Evolutionary conservation across 352 stramenopile species (phyloP).

Genomic region (Phytophthora uliginosa): DNA sequence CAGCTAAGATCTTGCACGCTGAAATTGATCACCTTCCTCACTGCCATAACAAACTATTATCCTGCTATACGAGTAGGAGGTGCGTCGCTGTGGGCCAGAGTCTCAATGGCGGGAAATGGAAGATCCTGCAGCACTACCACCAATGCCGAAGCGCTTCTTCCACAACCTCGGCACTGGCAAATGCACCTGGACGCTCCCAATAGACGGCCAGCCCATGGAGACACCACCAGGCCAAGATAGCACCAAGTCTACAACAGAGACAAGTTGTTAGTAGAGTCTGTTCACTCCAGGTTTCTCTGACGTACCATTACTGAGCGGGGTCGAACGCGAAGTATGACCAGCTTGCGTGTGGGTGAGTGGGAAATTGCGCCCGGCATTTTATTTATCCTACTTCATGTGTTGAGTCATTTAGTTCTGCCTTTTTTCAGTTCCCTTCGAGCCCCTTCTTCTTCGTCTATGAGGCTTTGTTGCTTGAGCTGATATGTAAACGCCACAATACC

Average conservation of each 20-base stretch:
- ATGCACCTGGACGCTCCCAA: conserved; percentile 49
- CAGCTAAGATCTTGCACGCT: background rate
- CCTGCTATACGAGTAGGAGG: conserved; percentile 28
- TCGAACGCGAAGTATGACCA: background rate
- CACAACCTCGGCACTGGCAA: conserved; percentile 44
- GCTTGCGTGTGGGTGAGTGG: background rate
- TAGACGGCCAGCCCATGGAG: conserved; percentile 4
- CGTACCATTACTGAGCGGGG: conserved; percentile 27
- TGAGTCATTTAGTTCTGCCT: conserved; percentile 35
- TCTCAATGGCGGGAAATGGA: conserved; percentile 60
- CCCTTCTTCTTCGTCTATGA: conserved; percentile 42
- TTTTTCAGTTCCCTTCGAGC: conserved; percentile 32
- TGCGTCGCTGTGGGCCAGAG: conserved; percentile 9
- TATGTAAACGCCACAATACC: conserved; percentile 49
- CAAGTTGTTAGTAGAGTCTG: conserved; percentile 23
- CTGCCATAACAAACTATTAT: background rate
- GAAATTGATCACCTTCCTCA: background rate
- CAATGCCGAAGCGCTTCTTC: conserved; percentile 55
- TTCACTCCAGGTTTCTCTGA: conserved; percentile 1
- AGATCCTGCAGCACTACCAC: conserved; percentile 35
- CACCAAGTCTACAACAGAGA: conserved; percentile 4
- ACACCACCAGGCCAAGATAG: background rate
- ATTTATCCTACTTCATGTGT: conserved; percentile 57
- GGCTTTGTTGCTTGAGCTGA: conserved; percentile 29
- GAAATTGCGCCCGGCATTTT: conserved; percentile 42